These are phyloP conservation scores for Sporormia fimetaria DNA, from an alignment of 495 filamentous ascomycete genomes.

Conservation along the genomic window DNA sequence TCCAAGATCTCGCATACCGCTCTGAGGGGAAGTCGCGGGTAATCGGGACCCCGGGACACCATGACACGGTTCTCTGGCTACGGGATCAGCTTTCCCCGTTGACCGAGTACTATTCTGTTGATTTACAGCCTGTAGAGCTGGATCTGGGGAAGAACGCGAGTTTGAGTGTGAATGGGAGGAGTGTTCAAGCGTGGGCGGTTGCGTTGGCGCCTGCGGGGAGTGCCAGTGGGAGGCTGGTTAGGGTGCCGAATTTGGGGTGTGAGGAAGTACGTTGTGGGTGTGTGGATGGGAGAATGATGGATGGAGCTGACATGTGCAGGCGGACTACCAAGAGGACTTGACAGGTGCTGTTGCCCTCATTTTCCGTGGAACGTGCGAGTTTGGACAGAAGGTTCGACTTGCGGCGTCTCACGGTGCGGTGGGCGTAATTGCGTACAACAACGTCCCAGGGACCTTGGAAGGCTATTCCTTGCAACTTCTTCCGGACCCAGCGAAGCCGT, in stretches of 20 bases:
- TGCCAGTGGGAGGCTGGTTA: conserved; percentile 36
- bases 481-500: conserved; percentile 36
- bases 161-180: conserved; percentile 28
- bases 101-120: conserved; percentile 47
- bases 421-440: conserved; percentile 56
- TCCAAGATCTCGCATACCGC: conserved; percentile 39
- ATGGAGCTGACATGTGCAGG: conserved; percentile 18
- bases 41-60: conserved; percentile 50
- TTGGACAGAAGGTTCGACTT: conserved; percentile 46
- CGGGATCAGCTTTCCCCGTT: conserved; percentile 39
- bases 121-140: conserved; percentile 45
- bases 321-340: conserved; percentile 45
- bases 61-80: conserved; percentile 52
- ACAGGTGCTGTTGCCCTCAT: conserved; percentile 50
- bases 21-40: conserved; percentile 43
- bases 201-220: conserved; percentile 42
- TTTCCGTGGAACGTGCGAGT: conserved; percentile 50
- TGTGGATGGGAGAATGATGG: background rate
- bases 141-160: conserved; percentile 26
- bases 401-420: conserved; percentile 49
- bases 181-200: conserved; percentile 23
- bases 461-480: conserved; percentile 44
- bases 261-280: conserved; percentile 15
- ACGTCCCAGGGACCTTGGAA: conserved; percentile 41
- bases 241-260: conserved; percentile 48